Evolutionary conservation across 1,139 yeast genomes (phyloP).

Genomic region (Ashbya aceris): DNA sequence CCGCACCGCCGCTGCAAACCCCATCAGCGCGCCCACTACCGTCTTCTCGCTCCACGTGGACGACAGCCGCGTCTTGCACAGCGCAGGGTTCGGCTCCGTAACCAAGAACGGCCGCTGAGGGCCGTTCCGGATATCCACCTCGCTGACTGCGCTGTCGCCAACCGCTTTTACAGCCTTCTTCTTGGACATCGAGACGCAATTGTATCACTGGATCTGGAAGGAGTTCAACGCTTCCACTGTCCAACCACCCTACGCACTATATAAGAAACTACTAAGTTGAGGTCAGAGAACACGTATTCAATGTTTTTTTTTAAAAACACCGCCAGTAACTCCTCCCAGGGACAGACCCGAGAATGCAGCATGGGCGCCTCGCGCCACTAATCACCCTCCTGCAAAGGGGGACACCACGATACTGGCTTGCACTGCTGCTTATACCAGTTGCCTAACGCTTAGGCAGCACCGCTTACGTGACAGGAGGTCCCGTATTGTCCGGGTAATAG

Average conservation of each 20-base stretch:
- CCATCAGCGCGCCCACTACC: conserved; percentile 41
- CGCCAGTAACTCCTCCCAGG: too few species aligned
- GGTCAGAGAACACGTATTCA: not conserved
- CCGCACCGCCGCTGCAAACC: conserved; percentile 50
- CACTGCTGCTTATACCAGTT: too few species aligned
- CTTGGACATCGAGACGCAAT: conserved; percentile 1
- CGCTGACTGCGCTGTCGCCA: conserved; percentile 39
- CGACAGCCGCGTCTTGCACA: conserved; percentile 33
- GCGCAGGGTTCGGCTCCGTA: conserved; percentile 37
- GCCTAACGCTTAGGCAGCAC: too few species aligned
- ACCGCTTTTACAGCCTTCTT: not conserved
- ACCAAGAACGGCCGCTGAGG: conserved; percentile 33
- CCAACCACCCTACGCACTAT: too few species aligned
- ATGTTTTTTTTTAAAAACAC: not conserved
- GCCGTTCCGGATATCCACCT: conserved; percentile 35
- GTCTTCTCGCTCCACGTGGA: conserved; percentile 32
- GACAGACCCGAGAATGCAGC: too few species aligned
- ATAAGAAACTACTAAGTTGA: too few species aligned
- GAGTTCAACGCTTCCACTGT: too few species aligned
- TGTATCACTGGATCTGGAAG: not conserved
- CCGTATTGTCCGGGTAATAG: too few species aligned
- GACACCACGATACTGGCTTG: too few species aligned
- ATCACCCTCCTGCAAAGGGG: too few species aligned
- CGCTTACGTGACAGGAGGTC: too few species aligned
- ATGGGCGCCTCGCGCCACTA: too few species aligned